Evolutionary conservation across 1,284 basidiomycete genomes (phyloP), one percentile per base, ranked within the genome.

Genomic region (Ustilago sp.): DNA sequence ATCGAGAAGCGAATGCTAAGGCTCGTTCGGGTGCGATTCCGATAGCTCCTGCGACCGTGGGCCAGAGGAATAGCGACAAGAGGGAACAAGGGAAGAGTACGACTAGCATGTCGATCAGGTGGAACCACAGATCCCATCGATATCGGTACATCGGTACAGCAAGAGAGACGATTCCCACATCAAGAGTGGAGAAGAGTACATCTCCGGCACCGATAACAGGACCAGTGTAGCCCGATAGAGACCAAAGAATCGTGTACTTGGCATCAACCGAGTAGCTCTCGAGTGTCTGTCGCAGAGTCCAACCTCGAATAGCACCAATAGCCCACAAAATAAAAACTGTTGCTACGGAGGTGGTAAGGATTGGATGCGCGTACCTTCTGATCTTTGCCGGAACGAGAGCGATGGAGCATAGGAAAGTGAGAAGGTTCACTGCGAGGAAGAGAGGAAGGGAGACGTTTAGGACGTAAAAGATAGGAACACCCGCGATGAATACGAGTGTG

Each of bases 121-220:
- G 74, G 4, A 63, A 50, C 58, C 63, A 60, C 9, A 83, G 59
- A 54, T 83, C 82, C 50, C 71, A 58, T 6, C 80, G 54, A 50
- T 83, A 83, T 2, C 82, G 67, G 32, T 83, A 83, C 79, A 82
- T 80, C 4, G 80, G 80, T 2, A 83, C 75, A 2, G 79, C 81
- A 12, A 83, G 63, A 8, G 77, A 68, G 0, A 83, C 80, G 38
- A 83, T 81, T 0, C 80, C 82, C 12, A 80, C 82, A 63, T 83
- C 82, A 1, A 83, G 69, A 3, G 77, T 78, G 2, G 71, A 76
- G 43, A 79, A 75, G 2, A 83, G 53, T 17, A 83, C 63, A 60
- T 83, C 82, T 12, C 79, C 82, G 0, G 82, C 80, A 1, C 82
- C 82, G 13, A 81, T 79, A 17, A 83, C 74, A 1, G 80, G 77